Evolutionary conservation across 129 eudicot species (phyloP), one percentile per base, ranked within the genome.

Genomic region (Silybum marianum): DNA sequence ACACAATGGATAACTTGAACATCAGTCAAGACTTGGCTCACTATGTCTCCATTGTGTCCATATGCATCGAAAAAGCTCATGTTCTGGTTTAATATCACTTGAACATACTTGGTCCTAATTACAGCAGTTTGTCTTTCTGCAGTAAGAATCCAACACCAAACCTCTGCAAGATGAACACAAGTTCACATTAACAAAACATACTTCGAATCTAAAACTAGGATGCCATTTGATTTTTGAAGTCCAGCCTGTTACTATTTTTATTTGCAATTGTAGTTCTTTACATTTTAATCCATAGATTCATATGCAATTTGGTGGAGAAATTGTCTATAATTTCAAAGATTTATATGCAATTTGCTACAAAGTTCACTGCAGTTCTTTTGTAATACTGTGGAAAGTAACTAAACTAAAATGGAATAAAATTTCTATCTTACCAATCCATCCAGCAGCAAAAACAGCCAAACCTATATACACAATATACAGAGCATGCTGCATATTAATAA

Each of bases 101-200:
- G 74, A 39, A 90, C 92, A 28, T 90, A 90, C 44, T 86, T 88
- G 2, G 84, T 86, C 81, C 94, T 88, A 38, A 88, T 85, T 6
- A 86, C 84, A 38, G 94, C 89, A 46, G 92, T 84, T 83, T 90
- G 94, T 80, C 94, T 76, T 77, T 90, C 94, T 3, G 90, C 94
- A 25, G 90, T 84, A 73, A 88, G 88, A 69, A 78, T 88, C 94
- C 94, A 90, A 82, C 92, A 90, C 72, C 87, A 86, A 73, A 90
- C 89, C 89, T 90, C 92, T 90, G 72, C 77, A 73, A 72, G 58
- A 76, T 51, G 18, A 54, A 77, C 22, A 24, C 2, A 74, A 38
- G 28, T 65, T 82, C 66, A 79, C 22, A 68, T 26, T 42, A 24
- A 71, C 24, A 69, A 16, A 51, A 3, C 39, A 54, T 19, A 36